Conservation (phyloP, 768 basidiomycete genomes). For the Amanita subjunquillea region DNA sequence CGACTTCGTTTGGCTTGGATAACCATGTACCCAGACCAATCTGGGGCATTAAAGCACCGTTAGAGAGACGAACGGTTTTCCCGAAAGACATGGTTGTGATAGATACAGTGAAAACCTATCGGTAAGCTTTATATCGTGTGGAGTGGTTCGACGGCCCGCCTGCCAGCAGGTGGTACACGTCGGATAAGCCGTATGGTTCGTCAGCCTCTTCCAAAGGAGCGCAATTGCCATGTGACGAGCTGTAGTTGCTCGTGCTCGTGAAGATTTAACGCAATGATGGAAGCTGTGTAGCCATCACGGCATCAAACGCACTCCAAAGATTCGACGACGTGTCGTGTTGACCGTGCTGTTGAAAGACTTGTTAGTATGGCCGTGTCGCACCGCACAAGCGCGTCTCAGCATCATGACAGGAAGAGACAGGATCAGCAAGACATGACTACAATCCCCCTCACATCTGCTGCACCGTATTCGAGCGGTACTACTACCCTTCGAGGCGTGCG, state of each 20-base stretch:
- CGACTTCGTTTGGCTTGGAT: constrained; percentile 66
- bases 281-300: no score
- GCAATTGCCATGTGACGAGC: no score
- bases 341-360: neutral
- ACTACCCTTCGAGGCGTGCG: neutral
- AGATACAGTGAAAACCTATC: neutral
- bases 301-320: no score
- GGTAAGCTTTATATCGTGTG: constrained; percentile 7
- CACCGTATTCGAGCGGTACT: constrained; percentile 24
- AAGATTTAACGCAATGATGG: no score
- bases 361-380: neutral
- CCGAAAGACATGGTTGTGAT: constrained; percentile 26
- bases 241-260: no score
- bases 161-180: no score
- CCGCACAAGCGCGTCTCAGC: constrained; percentile 16
- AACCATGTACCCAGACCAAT: constrained; percentile 83
- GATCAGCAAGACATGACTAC: constrained; percentile 2
- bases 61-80: constrained; percentile 30
- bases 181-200: no score
- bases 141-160: no score
- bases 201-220: no score
- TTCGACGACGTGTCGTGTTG: neutral
- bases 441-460: constrained; percentile 18
- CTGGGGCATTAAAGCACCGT: constrained; percentile 51
- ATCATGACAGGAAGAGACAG: constrained; percentile 28